Conservation (phyloP, 176 grass and related monocot species). For the Raddia distichophylla region DNA sequence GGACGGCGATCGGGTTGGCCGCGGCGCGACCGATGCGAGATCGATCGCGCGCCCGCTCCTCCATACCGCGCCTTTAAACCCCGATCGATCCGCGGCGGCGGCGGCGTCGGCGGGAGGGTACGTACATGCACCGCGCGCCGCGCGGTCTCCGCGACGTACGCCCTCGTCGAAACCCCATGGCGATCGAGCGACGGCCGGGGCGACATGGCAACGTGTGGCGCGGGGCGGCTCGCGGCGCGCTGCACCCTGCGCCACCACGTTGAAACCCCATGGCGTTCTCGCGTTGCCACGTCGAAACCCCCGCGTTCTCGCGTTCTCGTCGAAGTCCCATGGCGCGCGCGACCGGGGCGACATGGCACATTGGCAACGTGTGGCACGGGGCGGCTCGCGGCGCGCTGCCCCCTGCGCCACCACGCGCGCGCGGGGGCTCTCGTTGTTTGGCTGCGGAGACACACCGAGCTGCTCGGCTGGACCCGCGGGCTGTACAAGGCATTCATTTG, state of each 20-base stretch:
- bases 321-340: not conserved
- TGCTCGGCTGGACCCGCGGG: not conserved
- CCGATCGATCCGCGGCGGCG: not conserved
- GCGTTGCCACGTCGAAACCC: not conserved
- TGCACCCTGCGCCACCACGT: not conserved
- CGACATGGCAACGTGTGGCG: not conserved
- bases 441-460: not conserved
- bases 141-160: not conserved
- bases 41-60: not conserved
- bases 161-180: not conserved
- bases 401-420: too few species aligned
- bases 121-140: not conserved
- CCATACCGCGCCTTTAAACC: not conserved
- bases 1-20: slow-evolving; percentile 1
- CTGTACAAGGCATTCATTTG: not conserved
- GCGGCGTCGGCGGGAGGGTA: not conserved
- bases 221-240: not conserved
- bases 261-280: not conserved
- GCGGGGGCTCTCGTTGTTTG: not conserved
- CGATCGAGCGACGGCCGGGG: not conserved
- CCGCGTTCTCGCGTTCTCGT: not conserved
- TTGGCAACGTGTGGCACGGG: too few species aligned
- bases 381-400: too few species aligned
- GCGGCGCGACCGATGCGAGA: too few species aligned
- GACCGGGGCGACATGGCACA: not conserved